These are phyloP conservation scores for Starmerella stellata DNA, from an alignment of 805 yeast species.

Conservation along the genomic window DNA sequence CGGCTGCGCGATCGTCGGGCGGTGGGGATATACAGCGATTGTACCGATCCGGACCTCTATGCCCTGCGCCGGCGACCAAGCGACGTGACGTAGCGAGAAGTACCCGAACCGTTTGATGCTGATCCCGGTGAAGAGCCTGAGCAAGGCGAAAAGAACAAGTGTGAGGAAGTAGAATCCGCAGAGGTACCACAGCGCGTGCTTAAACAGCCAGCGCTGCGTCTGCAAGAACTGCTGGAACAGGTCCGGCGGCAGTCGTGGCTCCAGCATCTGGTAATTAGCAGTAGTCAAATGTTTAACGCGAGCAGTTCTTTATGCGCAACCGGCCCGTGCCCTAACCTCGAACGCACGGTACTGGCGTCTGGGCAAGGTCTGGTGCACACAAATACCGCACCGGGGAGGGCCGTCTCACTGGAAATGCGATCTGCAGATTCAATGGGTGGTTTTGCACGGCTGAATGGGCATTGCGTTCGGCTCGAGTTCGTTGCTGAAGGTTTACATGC, in stretches of 20 bases:
- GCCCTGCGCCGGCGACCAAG: conserved; percentile 23
- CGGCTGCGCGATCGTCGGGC: conserved; percentile 28
- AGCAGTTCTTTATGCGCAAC: no score
- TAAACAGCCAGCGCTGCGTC: conserved; percentile 17
- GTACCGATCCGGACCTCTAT: conserved; percentile 22
- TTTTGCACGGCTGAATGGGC: no score
- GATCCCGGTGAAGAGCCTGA: conserved; percentile 26
- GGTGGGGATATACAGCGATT: conserved; percentile 24
- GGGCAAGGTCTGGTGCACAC: no score
- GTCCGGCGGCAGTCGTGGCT: conserved; percentile 6
- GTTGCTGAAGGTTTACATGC: no score
- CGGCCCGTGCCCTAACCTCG: no score
- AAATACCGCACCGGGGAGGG: no score
- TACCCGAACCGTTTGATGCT: conserved; percentile 28
- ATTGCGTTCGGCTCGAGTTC: no score
- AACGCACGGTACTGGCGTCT: no score
- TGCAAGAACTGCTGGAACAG: conserved; percentile 15
- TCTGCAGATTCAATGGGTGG: no score
- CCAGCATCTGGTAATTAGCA: neutral
- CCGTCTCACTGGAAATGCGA: no score
- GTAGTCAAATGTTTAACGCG: no score
- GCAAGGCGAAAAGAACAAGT: conserved; percentile 24
- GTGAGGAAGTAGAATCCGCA: conserved; percentile 20
- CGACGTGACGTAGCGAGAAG: conserved; percentile 24
- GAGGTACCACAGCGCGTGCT: conserved; percentile 13